Base-by-base conservation (phyloP, 2,329 filamentous ascomycete species). In the Calonectria crousiana region DNA sequence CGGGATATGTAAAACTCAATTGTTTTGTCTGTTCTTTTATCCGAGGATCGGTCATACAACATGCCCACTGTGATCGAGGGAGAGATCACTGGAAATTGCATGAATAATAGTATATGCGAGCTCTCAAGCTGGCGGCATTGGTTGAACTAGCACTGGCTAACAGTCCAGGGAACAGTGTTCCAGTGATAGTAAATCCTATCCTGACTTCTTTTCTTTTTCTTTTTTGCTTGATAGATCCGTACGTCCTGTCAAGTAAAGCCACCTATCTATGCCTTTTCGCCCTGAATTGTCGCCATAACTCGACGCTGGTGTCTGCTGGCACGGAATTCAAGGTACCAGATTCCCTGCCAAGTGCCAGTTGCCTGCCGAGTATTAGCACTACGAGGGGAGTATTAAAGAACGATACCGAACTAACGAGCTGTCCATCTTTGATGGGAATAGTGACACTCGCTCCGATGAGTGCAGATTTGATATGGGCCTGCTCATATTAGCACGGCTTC, bases 301-400 rank as follows among this genome's bases (percentile, higher is more conserved):
- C 92, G 94, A 81, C 97, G 91, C 76, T 91, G 89, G 85, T 98
- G 96, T 85, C 92, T 95, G 78, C 88, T 88, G 13, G 89, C 90
- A 71, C 96, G 90, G 84, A 98, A 98, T 85, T 98, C 97, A 77
- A 98, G 87, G 84, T 97, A 98, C 94, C 95, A 98, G 74, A 98
- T 96, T 0, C 97, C 92, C 81, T 97, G 95, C 95, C 94, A 96
- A 5, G 92, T 93, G 28, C 92, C 92, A 16, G 90, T 91, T 28
- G 89, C 89, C 89, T 90, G 10, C 32, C 2, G 26, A 49, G 52
- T 51, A 78, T 62, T 78, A 76, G 53, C 18, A 13, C 41, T 16
- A 18, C 16, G 56, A 6, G 28, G 18, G 2, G 16, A 23, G 11
- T 18, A 41, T 38, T n/a, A 47, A 8, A 10, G 51, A 16, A 10